These are phyloP conservation scores for Colletotrichum sp. DNA, from an alignment of 2,329 filamentous ascomycete genomes.

Conservation along the genomic window DNA sequence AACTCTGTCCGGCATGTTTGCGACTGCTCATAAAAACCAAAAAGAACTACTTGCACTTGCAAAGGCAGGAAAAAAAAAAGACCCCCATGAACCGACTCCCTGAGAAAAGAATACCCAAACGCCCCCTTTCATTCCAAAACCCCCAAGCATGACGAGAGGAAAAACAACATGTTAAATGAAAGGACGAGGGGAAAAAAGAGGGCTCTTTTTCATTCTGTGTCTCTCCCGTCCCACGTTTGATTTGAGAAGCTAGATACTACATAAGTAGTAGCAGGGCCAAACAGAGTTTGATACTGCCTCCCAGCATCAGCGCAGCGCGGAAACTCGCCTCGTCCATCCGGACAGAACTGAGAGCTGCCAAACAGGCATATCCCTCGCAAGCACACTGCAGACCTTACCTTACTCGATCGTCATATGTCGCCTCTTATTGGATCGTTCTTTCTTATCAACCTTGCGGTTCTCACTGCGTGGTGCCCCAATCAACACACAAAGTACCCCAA, in stretches of 20 bases:
- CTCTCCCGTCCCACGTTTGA: not conserved
- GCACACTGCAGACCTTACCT: not conserved
- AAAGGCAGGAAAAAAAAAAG: not conserved
- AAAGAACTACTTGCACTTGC: not conserved
- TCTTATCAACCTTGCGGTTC: not conserved
- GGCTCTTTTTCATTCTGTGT: not conserved
- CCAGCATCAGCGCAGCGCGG: not conserved
- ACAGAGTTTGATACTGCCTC: constrained; percentile 6
- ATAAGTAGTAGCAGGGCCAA: not conserved
- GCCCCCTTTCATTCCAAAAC: not conserved
- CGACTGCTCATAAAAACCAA: constrained; percentile 10
- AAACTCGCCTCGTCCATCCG: not conserved
- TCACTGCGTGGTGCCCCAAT: not conserved
- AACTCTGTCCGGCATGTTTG: not conserved
- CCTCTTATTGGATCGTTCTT: not conserved
- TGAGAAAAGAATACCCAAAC: not conserved
- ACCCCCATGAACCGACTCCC: not conserved
- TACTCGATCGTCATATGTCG: not conserved
- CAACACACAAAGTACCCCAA: not conserved
- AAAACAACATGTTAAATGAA: not conserved
- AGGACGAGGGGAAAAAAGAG: not conserved
- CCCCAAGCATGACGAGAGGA: not conserved
- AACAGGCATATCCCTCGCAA: not conserved
- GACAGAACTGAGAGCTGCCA: not conserved
- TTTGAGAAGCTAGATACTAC: not conserved